These are phyloP conservation scores for Venturia oleaginea DNA, from an alignment of 2,329 filamentous ascomycete species.

Conservation along the genomic window DNA sequence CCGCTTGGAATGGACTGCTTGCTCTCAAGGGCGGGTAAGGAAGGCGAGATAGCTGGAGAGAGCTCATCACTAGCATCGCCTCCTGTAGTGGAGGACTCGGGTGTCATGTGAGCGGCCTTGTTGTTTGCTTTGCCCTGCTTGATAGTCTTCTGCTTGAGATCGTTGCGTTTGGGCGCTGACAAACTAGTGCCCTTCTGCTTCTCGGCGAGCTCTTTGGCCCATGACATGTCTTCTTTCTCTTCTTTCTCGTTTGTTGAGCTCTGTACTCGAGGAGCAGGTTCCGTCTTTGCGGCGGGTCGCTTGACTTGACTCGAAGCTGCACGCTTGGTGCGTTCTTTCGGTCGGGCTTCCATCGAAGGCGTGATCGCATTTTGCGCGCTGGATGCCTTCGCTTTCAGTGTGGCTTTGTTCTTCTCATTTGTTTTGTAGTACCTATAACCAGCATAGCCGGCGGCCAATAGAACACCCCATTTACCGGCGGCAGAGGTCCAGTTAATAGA, in stretches of 20 bases:
- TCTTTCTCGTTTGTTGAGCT: not conserved
- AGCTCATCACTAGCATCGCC: constrained; percentile 75
- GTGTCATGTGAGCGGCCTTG: constrained; percentile 30
- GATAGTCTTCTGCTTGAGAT: constrained; percentile 44
- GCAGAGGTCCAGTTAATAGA: not conserved
- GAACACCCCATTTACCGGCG: constrained; percentile 1
- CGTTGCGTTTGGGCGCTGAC: constrained; percentile 1
- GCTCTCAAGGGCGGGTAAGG: constrained; percentile 33
- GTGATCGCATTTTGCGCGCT: not conserved
- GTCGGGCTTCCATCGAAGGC: not conserved
- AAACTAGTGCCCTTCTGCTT: constrained; percentile 13
- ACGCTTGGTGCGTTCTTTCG: not conserved
- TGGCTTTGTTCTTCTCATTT: not conserved
- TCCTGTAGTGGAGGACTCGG: constrained; percentile 60
- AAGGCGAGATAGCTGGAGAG: constrained; percentile 60
- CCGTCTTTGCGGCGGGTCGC: not conserved
- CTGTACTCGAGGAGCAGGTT: not conserved
- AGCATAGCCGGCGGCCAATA: not conserved
- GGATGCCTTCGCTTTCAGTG: constrained; percentile 1
- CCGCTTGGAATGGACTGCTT: constrained; percentile 42
- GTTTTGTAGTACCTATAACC: constrained; percentile 11
- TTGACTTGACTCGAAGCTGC: not conserved
- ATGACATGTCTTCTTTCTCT: constrained; percentile 13
- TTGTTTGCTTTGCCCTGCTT: constrained; percentile 45
- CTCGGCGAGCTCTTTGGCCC: constrained; percentile 10